These are phyloP conservation scores for Leishmania amazonensis DNA, from an alignment of 208 protist genomes.

Conservation along the genomic window DNA sequence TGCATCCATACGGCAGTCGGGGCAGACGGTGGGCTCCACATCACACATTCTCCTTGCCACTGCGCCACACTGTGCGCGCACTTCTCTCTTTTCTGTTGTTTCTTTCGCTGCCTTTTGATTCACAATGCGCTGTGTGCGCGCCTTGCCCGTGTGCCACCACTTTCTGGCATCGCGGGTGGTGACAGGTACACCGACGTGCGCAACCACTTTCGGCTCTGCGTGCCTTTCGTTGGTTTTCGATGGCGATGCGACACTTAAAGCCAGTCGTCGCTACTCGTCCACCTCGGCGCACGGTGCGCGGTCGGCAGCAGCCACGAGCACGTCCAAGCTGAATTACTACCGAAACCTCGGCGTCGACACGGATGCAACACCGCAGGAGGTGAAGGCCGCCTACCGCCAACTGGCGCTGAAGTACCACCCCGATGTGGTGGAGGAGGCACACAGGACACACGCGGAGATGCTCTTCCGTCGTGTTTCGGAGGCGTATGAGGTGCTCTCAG, in stretches of 20 bases:
- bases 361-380: conserved; percentile 78
- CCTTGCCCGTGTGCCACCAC: neutral
- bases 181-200: neutral
- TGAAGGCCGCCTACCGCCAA: conserved; percentile 85
- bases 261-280: conserved; percentile 12
- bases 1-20: neutral
- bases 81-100: neutral
- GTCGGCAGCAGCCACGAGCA: conserved; percentile 12
- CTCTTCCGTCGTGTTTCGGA: conserved; percentile 85
- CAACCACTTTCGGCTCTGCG: neutral
- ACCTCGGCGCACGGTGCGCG: conserved; percentile 9
- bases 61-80: neutral
- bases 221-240: neutral
- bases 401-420: conserved; percentile 88
- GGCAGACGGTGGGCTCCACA: neutral
- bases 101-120: neutral
- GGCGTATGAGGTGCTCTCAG: conserved; percentile 97
- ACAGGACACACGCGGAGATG: conserved; percentile 63
- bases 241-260: conserved; percentile 14
- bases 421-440: conserved; percentile 69
- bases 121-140: conserved; percentile 2
- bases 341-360: conserved; percentile 57
- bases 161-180: neutral
- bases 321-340: conserved; percentile 56
- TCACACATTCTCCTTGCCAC: neutral